Evolutionary conservation across 805 yeast species (phyloP).

Genomic region (Lipomyces chichibuensis): DNA sequence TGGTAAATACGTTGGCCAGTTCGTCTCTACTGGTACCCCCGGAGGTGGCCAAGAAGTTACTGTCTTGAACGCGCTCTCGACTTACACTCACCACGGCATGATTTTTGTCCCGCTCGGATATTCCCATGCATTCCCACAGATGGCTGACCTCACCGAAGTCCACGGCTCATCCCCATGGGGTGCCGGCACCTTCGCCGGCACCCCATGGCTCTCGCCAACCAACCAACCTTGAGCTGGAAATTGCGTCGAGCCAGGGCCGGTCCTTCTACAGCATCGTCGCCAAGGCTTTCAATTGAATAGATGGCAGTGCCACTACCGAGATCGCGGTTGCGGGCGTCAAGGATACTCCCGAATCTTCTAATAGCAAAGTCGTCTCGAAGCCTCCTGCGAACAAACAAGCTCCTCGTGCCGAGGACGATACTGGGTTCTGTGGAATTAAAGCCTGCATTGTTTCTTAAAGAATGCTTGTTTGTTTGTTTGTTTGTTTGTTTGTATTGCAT

Average conservation of each 20-base stretch:
- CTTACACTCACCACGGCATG: conserved; percentile 78
- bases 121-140: conserved; percentile 57
- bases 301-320: conserved; percentile 17
- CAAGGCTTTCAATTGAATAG: conserved; percentile 32
- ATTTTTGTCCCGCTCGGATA: conserved; percentile 80
- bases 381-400: conserved; percentile 3
- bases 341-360: background rate
- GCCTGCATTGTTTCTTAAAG: conserved; percentile 20
- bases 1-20: conserved; percentile 76
- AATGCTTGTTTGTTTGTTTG: no score
- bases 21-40: conserved; percentile 70
- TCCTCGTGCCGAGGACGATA: conserved; percentile 16
- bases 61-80: conserved; percentile 62
- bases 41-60: conserved; percentile 88
- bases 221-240: conserved; percentile 60
- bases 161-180: conserved; percentile 89
- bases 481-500: background rate
- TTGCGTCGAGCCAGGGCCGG: conserved; percentile 70
- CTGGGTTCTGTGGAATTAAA: conserved; percentile 28
- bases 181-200: conserved; percentile 77
- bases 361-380: background rate
- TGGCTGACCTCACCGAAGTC: conserved; percentile 59
- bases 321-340: conserved; percentile 15
- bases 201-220: conserved; percentile 77
- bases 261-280: conserved; percentile 55